A percentile compares a stretch with the other conserved stretches of the same genome.
Conservation (phyloP, 164 flowering plant genomes). For the Aristolochia fimbriata region DNA sequence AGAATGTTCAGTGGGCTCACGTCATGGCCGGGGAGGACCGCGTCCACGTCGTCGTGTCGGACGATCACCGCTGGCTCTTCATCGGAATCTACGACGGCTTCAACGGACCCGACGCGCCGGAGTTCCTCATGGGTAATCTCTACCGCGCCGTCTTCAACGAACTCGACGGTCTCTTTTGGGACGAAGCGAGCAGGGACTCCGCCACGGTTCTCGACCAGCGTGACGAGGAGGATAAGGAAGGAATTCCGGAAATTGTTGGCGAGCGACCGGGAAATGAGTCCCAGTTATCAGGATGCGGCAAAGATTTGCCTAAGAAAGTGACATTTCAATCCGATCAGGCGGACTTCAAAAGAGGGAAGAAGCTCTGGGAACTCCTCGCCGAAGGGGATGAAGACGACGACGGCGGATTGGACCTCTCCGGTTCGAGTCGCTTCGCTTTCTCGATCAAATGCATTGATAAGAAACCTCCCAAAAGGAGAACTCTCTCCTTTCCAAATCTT, state of each 20-base stretch:
- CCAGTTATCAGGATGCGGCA: slow-evolving; percentile 3
- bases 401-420: slow-evolving; percentile 92
- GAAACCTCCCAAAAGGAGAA: slow-evolving; percentile 46
- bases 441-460: slow-evolving; percentile 66
- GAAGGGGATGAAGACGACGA: slow-evolving; percentile 66
- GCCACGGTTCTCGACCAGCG: background rate
- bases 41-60: slow-evolving; percentile 95
- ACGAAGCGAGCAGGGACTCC: slow-evolving; percentile 21
- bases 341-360: slow-evolving; percentile 37
- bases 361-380: slow-evolving; percentile 79
- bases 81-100: slow-evolving; percentile 99
- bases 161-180: slow-evolving; percentile 95
- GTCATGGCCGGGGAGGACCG: slow-evolving; percentile 99
- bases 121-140: slow-evolving; percentile 87
- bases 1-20: slow-evolving; percentile 90
- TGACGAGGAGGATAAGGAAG: slow-evolving; percentile 2
- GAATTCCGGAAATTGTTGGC: slow-evolving; percentile 10
- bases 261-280: no score
- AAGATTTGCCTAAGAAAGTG: slow-evolving; percentile 44
- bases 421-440: slow-evolving; percentile 87
- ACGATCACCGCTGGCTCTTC: slow-evolving; percentile 92
- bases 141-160: slow-evolving; percentile 77
- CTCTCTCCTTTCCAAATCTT: slow-evolving; percentile 61
- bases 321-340: slow-evolving; percentile 41
- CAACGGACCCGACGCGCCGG: slow-evolving; percentile 98